A percentile compares a stretch with the other conserved stretches of the same genome.
These are phyloP conservation scores for Volvox carteri DNA, from an alignment of 163 green algal species.

Conservation along the genomic window DNA sequence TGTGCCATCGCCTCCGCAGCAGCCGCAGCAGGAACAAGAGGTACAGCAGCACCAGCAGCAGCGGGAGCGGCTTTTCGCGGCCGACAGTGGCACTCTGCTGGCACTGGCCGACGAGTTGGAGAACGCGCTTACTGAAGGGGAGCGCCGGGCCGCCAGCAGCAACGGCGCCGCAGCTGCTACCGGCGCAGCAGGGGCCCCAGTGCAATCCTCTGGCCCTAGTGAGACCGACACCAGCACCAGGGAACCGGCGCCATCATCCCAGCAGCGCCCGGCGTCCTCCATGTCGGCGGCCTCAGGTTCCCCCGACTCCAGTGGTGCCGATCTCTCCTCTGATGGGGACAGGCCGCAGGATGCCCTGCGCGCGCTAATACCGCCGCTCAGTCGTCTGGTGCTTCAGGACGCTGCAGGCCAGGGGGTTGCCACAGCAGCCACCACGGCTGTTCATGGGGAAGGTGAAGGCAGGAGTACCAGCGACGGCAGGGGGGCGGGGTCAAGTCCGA, in stretches of 20 bases:
- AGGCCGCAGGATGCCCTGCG: too few species aligned
- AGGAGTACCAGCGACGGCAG: not conserved
- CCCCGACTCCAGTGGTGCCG: too few species aligned
- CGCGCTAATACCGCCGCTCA: not conserved
- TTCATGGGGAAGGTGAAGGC: not conserved
- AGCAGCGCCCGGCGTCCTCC: too few species aligned
- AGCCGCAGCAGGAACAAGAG: too few species aligned
- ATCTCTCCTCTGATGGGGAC: too few species aligned
- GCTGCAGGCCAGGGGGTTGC: not conserved
- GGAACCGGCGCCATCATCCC: too few species aligned
- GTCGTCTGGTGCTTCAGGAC: not conserved
- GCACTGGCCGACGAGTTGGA: conserved; percentile 32
- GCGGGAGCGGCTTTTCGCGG: not conserved
- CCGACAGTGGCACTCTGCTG: not conserved
- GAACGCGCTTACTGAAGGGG: not conserved
- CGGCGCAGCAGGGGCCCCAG: not conserved
- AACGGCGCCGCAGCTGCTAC: not conserved
- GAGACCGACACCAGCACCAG: not conserved
- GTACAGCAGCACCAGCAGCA: conserved; percentile 5
- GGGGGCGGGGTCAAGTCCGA: not conserved
- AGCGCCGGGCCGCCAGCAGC: not conserved
- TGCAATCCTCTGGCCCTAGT: not conserved
- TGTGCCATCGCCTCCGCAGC: too few species aligned
- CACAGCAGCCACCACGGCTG: not conserved
- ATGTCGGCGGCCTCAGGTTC: too few species aligned